Evolutionary conservation across 2,329 filamentous ascomycete genomes (phyloP), one percentile per base, ranked within the genome.

Genomic region (Clonostachys rhizophaga): DNA sequence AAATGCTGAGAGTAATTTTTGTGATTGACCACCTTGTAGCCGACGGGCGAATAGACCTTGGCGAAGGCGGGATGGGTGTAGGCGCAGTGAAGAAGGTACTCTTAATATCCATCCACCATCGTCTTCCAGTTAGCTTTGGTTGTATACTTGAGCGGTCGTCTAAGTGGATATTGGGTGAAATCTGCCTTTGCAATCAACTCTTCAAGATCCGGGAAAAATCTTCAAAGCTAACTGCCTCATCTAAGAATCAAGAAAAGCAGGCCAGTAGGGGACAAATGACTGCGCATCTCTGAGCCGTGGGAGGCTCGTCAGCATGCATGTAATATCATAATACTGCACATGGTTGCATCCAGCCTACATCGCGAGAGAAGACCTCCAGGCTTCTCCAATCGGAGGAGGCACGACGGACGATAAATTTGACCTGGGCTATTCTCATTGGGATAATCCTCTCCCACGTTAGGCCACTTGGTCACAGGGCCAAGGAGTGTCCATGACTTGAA

Each of bases 81-180:
- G 54, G 76, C 72, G 61, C 76, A 80, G 56, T 80, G 76, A 17
- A 81, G 76, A 17, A 81, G 67, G 51, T 78, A 81, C 59, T 81
- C 78, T 57, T 80, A 76, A 50, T 77, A 80, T 8, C 76, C 76
- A 49, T 80, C 76, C 20, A 80, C 74, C 71, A 79, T 79, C 1
- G 76, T 79, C 55, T 80, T 80, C 76, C 76, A 80, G 56, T 81
- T 81, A 64, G 81, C 80, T 1, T 68, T 66, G 4, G 78, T 77
- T 44, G 74, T 68, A 47, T 81, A 81, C n/a, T 68, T 70, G 51
- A 81, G 75, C 40, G 72, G 75, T 18, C 70, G 68, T 4, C 75
- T 67, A 52, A 78, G 66, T 0, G 75, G 75, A 3, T 78, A 63
- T 47, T 71, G 67, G 5, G 75, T 78, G 55, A 81, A 81, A 49